Evolutionary conservation across 257 asterid genomes (phyloP).

Genomic region (Solanum tarapatanum): DNA sequence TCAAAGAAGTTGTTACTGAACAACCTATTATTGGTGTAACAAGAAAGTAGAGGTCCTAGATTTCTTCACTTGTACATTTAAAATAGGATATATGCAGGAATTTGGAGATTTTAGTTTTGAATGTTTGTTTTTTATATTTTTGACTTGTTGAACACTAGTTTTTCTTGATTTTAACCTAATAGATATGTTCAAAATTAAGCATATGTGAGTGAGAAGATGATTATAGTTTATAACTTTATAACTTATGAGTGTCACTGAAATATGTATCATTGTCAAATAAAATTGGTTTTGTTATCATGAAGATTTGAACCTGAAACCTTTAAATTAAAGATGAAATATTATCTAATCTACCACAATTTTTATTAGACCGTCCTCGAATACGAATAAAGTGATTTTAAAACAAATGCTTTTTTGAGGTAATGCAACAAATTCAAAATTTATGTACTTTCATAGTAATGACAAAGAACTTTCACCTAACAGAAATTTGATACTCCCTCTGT

Average conservation of each 20-base stretch:
- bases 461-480: neutral
- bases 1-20: neutral
- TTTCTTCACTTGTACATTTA: neutral
- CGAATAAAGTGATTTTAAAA: neutral
- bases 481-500: too few species aligned
- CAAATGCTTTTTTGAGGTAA: neutral
- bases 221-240: neutral
- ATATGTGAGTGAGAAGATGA: neutral
- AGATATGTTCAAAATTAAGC: neutral
- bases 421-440: neutral
- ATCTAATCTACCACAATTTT: accelerated
- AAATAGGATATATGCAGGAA: neutral
- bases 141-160: neutral
- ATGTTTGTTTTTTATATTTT: neutral
- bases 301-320: accelerated
- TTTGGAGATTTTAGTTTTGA: neutral
- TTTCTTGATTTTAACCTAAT: neutral
- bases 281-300: accelerated
- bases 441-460: neutral
- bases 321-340: neutral
- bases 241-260: neutral
- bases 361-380: neutral
- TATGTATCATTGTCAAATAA: accelerated
- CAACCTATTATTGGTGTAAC: neutral
- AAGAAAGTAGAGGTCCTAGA: neutral